Base-by-base conservation (phyloP, 257 asterid species). In the Agastache rugosa region DNA sequence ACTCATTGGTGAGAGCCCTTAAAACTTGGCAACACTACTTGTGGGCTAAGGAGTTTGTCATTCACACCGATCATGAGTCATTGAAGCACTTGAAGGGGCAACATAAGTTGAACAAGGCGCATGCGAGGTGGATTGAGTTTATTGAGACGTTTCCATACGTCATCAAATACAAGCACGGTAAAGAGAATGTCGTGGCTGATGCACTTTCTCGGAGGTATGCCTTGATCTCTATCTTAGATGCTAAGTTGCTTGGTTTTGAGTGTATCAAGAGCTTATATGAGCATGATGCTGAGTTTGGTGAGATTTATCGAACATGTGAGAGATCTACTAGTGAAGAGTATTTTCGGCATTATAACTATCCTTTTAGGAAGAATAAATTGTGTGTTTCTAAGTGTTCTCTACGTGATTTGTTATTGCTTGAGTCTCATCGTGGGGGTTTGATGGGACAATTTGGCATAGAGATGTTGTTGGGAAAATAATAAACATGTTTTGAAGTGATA, bases 361-460 rank as follows among this genome's bases (percentile, higher is more conserved):
- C 37, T 25, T 63, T 35, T 63, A 63, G 31, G 51, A 63, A 37
- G 47, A 63, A 34, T 63, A 35, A 34, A 11, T 15, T 61, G 22
- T 63, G 51, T 66, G 58, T 22, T 23, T 23, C 11, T 42, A 19
- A 66, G 4, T 42, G 10, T 0, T 62, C 47, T n/a, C 2, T 62
- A 6, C 19, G 47, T 29, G 67, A 62, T 1, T 61, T 65, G 20
- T 42, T 66, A 7, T 10, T 66, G 20, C 19, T 66, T 42, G 71
- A 45, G 12, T 42, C 37, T 8, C 54, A 63, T 63, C 54, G 69
- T 63, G 69, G 53, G 4, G 51, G 45, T 1, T 63, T 63, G 17
- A 63, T 63, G 51, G 53, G 69, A 41, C 47, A 41, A 4, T 41
- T 41, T 41, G n/a, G n/a, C n/a, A n/a, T n/a, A n/a, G n/a, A n/a